Base-by-base conservation (phyloP, 208 protist species). In the Leishmania arabica region DNA sequence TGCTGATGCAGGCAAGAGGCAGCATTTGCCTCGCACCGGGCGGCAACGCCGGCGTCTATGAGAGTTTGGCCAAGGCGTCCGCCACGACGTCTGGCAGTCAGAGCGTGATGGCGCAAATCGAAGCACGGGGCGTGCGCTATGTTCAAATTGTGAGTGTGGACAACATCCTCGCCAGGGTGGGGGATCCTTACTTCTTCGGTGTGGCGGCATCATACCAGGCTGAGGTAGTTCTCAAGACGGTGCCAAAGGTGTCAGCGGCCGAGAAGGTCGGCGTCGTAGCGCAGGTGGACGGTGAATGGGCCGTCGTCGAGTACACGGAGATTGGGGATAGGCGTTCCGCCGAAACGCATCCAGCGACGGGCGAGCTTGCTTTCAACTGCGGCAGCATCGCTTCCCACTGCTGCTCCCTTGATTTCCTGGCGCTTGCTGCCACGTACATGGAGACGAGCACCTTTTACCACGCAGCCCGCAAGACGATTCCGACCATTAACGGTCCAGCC, bases 261-360 rank as follows among this genome's bases (percentile, higher is more conserved):
- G 99, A 99, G 86, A 79, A 81, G 15, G 99, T 99, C 17, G 99
- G 99, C n/a, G 99, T 99, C 9, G 94, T 99, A 73, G 97, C 93
- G 31, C 72, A 92, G 58, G 62, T 88, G 3, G 80, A 98, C 73
- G 91, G 90, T 19, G 85, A 93, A 60, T 97, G 95, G 83, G 85
- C 91, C 13, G 98, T 99, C 24, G 90, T 99, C 6, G 99, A 99
- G 88, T 99, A 99, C 89, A 99, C 96, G 68, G 99, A 99, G 87
- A 98, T 99, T 66, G 91, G 94, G 19, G 72, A 84, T 19, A 89
- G 86, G 42, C 89, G 93, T 37, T 92, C 97, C 7, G 76, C 80
- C 2, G 81, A 87, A 60, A 68, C 75, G 47, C 80, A 96, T 76
- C n/a, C 81, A 1, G 75, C 62, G 24, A 94, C 92, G n/a, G 98